Evolutionary conservation across 257 asterid genomes (phyloP), one percentile per base, ranked within the genome.

Genomic region (Primulina eburnea): DNA sequence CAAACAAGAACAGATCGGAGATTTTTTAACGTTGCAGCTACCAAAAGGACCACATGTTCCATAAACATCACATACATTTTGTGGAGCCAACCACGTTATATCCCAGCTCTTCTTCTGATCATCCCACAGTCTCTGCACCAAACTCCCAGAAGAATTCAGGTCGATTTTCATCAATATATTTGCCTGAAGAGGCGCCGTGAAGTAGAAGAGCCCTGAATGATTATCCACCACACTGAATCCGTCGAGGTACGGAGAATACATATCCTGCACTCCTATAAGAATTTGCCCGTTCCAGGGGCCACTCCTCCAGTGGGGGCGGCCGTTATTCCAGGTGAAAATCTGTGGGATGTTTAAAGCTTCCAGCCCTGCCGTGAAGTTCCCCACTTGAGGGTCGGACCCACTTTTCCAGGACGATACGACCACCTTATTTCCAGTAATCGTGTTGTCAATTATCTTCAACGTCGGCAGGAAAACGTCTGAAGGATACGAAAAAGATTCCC

Each of bases 221-320:
- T 55, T 16, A 6, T 75, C 60, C 32, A 28, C 77, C 62, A 84
- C 80, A 2, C 52, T 82, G 71, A 82, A 82, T 2, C 83, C 88
- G 10, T 79, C 83, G 21, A 69, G 75, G 53, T 76, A 79, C 2
- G 83, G 85, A 2, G 83, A 77, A 24, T 87, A 80, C 86, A 84
- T 84, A 17, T 71, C 80, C 71, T 73, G 86, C 0, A 86, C 83
- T 0, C 89, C 92, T 8, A 86, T 79, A 1, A 84, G 79, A 40
- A 84, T 86, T 73, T 75, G 73, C 7, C 88, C 89, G 71, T 86
- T 86, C 92, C 92, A 86, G 7, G 85, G 89, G 30, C 92, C 91
- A 70, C 86, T 83, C 72, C 83, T 38, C 87, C 85, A 83, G 74
- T 72, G 60, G 9, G 85, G 83, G 6, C 68, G 71, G 2, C 77